Percentiles rank a stretch among this genome's conserved stretches.
Evolutionary conservation across 306 rosid genomes (phyloP).

Genomic region (Fagus crenata): DNA sequence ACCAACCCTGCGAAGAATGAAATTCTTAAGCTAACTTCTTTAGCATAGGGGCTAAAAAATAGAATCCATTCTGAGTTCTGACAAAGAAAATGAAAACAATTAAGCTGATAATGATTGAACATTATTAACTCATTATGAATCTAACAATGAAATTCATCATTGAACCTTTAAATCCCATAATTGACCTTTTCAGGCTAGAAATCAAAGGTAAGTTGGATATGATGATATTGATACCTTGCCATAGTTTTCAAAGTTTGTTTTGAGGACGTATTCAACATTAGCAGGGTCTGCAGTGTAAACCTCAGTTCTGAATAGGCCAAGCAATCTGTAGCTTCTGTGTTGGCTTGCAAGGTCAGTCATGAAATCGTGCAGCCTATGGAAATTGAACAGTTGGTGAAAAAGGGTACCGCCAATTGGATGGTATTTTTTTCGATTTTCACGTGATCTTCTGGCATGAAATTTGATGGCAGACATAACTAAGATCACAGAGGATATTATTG

Average conservation of each 20-base stretch:
- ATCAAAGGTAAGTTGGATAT: neutral
- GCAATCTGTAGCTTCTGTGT: slow-evolving; percentile 67
- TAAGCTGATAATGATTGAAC: too few relatives aligned
- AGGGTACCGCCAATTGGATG: slow-evolving; percentile 76
- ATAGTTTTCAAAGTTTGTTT: slow-evolving; percentile 68
- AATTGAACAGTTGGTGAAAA: slow-evolving; percentile 63
- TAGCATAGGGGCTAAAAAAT: too few relatives aligned
- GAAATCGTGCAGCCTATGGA: slow-evolving; percentile 66
- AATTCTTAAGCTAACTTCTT: neutral
- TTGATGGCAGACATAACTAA: slow-evolving; percentile 30
- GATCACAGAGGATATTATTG: neutral
- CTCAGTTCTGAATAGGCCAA: slow-evolving; percentile 54
- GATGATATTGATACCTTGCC: slow-evolving; percentile 59
- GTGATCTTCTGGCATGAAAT: slow-evolving; percentile 19
- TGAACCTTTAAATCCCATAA: neutral
- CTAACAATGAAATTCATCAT: neutral
- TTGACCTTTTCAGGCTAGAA: too few relatives aligned
- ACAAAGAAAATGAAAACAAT: too few relatives aligned
- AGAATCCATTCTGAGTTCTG: too few relatives aligned
- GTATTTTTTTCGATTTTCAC: slow-evolving; percentile 39
- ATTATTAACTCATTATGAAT: too few relatives aligned
- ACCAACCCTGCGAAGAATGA: slow-evolving; percentile 47
- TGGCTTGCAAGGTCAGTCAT: slow-evolving; percentile 76
- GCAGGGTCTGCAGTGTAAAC: slow-evolving; percentile 68
- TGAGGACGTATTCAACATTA: slow-evolving; percentile 81